These are phyloP conservation scores for Ampelocalamus luodianensis DNA, from an alignment of 176 grass and related monocot species.

Conservation along the genomic window DNA sequence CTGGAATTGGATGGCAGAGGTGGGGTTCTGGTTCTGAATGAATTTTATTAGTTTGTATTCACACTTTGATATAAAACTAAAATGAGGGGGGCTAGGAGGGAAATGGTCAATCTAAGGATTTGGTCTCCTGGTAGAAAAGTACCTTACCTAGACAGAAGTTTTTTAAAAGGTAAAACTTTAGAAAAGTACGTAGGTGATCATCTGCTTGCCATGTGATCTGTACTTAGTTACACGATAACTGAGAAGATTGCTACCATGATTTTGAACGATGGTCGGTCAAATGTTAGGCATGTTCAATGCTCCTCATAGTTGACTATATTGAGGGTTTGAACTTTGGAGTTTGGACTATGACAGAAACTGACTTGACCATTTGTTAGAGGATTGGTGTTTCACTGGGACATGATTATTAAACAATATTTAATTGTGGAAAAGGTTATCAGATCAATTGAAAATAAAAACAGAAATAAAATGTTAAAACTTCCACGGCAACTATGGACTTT, in stretches of 20 bases:
- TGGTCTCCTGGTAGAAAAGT: constrained; percentile 8
- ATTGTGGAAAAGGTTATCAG: neutral
- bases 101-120: constrained; percentile 13
- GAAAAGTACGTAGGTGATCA: neutral
- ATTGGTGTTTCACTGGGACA: neutral
- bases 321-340: constrained; percentile 25
- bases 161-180: neutral
- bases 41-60: neutral
- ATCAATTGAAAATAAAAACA: constrained; percentile 13
- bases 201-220: neutral
- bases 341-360: constrained; percentile 8
- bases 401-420: neutral
- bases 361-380: constrained; percentile 4
- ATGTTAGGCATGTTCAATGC: constrained; percentile 51
- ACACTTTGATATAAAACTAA: constrained; percentile 1
- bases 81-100: neutral
- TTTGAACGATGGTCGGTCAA: constrained; percentile 41
- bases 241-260: constrained; percentile 10
- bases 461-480: neutral
- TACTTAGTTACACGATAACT: neutral
- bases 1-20: neutral
- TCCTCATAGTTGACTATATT: constrained; percentile 38
- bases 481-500: neutral
- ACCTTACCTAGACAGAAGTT: neutral
- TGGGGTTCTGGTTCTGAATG: neutral